phyloP scores from a whole-genome alignment of 2,329 filamentous ascomycete species.

The Diaporthe caulivora region DNA sequence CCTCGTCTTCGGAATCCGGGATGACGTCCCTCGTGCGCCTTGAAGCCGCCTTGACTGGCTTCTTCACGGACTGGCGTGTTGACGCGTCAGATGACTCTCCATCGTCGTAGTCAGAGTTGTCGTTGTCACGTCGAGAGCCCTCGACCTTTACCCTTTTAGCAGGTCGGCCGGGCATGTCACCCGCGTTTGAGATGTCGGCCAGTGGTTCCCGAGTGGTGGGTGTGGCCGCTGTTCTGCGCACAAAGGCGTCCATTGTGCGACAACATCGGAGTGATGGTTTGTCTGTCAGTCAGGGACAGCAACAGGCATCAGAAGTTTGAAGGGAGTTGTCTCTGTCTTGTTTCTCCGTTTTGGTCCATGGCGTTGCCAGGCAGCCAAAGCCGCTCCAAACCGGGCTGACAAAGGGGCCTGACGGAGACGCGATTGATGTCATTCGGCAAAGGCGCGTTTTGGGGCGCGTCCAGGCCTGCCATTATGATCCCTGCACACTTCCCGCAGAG shows the following conservation, averaged over 20 bases:
- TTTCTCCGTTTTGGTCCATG: background rate
- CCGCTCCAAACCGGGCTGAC: constrained; percentile 7
- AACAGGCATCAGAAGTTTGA: too few relatives aligned
- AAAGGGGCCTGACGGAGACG: constrained; percentile 6
- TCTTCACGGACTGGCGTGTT: constrained; percentile 13
- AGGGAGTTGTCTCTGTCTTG: background rate
- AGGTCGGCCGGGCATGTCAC: constrained; percentile 45
- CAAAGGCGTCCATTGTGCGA: constrained; percentile 47
- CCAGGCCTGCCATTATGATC: constrained; percentile 23
- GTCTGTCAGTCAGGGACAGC: background rate
- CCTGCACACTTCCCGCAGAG: background rate
- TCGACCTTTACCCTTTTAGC: constrained; percentile 52
- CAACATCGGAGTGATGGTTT: background rate
- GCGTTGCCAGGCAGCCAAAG: background rate
- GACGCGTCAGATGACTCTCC: constrained; percentile 41
- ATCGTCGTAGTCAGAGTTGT: constrained; percentile 50
- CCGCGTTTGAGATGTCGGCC: constrained; percentile 40
- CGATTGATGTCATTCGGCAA: constrained; percentile 29
- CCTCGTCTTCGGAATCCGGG: constrained; percentile 43
- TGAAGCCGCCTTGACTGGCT: background rate
- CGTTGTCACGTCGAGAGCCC: constrained; percentile 41
- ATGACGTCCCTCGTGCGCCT: constrained; percentile 29
- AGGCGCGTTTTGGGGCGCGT: constrained; percentile 31
- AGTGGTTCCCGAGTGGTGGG: constrained; percentile 38
- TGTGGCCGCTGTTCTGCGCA: constrained; percentile 41